phyloP scores from a whole-genome alignment of 2,329 filamentous ascomycete genomes.

The Aspergillus sp. region DNA sequence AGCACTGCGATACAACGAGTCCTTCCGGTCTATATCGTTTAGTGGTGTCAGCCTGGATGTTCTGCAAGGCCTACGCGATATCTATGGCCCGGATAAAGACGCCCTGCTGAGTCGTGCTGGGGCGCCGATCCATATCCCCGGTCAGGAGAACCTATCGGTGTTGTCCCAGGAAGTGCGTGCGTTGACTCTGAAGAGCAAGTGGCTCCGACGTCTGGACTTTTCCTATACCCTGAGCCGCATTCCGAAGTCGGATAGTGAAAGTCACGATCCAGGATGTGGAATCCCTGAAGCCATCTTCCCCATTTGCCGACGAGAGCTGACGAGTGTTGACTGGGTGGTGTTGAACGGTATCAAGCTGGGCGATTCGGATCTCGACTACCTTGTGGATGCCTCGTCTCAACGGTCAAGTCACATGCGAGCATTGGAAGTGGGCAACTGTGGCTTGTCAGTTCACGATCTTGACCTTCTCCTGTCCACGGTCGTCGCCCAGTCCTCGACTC shows the following conservation, averaged over 20 bases:
- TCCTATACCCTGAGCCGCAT: constrained; percentile 61
- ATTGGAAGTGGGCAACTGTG: constrained; percentile 66
- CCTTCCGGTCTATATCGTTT: constrained; percentile 69
- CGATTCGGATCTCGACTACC: constrained; percentile 67
- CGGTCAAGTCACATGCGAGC: constrained; percentile 66
- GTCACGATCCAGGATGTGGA: constrained; percentile 65
- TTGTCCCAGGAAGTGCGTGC: constrained; percentile 70
- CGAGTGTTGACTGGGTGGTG: constrained; percentile 70
- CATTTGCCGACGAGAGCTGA: constrained; percentile 66
- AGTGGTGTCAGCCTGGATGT: constrained; percentile 64
- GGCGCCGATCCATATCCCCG: constrained; percentile 54
- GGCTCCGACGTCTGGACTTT: constrained; percentile 66
- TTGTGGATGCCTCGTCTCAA: constrained; percentile 69
- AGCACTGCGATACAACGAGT: constrained; percentile 70
- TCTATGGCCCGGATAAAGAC: constrained; percentile 63
- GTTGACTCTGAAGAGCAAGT: constrained; percentile 66
- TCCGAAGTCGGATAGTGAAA: constrained; percentile 51
- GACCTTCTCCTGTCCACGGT: constrained; percentile 66
- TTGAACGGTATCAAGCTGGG: constrained; percentile 70
- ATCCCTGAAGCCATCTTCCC: constrained; percentile 71
- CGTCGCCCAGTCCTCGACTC: constrained; percentile 64
- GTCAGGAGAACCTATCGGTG: constrained; percentile 58
- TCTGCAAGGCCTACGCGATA: constrained; percentile 63
- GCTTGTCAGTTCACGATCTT: constrained; percentile 51
- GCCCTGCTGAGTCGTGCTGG: constrained; percentile 63